These are phyloP conservation scores for Nigrospora oryzae DNA, from an alignment of 2,329 filamentous ascomycete species.

Conservation along the genomic window DNA sequence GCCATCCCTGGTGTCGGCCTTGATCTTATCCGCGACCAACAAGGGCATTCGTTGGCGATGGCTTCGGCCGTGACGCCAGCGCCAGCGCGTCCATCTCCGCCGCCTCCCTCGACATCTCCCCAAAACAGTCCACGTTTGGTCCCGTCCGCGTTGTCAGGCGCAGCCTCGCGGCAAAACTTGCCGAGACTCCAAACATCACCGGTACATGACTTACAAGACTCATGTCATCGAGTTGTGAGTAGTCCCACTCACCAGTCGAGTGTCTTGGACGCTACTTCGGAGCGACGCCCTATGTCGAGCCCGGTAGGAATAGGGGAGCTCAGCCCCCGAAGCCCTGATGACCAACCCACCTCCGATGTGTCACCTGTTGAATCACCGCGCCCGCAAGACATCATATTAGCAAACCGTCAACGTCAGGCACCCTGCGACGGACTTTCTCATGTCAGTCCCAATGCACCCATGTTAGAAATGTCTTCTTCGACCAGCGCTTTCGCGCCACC, in stretches of 20 bases:
- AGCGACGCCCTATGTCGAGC: too few species aligned
- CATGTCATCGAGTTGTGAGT: constrained; percentile 6
- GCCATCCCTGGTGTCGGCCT: constrained; percentile 26
- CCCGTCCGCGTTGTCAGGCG: constrained; percentile 4
- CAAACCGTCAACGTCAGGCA: not conserved
- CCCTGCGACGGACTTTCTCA: too few species aligned
- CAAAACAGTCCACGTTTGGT: constrained; percentile 4
- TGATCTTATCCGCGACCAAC: not conserved
- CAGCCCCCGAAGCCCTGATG: constrained; percentile 3
- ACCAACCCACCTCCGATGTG: constrained; percentile 19
- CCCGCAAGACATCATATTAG: not conserved
- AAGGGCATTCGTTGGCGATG: not conserved
- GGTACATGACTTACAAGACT: constrained; percentile 5
- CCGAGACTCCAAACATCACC: constrained; percentile 19
- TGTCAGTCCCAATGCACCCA: too few species aligned
- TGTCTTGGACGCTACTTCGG: too few species aligned
- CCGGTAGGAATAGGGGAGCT: too few species aligned
- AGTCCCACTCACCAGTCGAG: constrained; percentile 1
- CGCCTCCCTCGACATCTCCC: constrained; percentile 2
- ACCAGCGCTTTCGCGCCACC: too few species aligned
- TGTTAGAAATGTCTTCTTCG: too few species aligned
- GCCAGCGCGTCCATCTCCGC: not conserved
- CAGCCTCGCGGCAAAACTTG: constrained; percentile 13
- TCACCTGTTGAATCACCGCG: constrained; percentile 11
- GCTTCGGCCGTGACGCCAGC: not conserved